Evolutionary conservation across 768 basidiomycete genomes (phyloP), one percentile per base, ranked within the genome.

Genomic region (Trametes maxima): DNA sequence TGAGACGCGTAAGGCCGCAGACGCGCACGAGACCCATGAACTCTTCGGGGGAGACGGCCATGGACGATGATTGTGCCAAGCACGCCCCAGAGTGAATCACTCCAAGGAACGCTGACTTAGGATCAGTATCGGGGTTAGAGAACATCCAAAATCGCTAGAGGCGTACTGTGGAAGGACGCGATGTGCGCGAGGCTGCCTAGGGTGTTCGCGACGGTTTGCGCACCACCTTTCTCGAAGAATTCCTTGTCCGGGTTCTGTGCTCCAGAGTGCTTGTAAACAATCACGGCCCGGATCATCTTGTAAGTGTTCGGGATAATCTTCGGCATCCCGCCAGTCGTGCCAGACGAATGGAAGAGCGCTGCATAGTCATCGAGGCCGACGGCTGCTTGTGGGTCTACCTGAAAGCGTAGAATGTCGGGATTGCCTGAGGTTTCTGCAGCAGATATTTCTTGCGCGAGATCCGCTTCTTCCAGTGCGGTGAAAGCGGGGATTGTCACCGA

Each of bases 261-360:
- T 12, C 22, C 47, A 0, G 44, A 43, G 19, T 44, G 48, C 49
- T 64, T 64, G 22, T 42, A 28, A 19, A 14, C 1, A 17, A 64
- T 56, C 21, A 57, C 57, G 4, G 53, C 55, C 11, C 48, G 43
- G n/a, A 67, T 19, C 56, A 57, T 59, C 49, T 52, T 47, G 55
- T 62, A 61, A 7, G 56, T 65, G 40, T 55, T 60, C 33, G 66
- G 66, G 33, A 67, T 67, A 43, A 65, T 55, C 61, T 67, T 67
- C 21, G 66, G 66, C 52, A 60, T 21, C 2, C 61, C 61, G 11
- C 56, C 57, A 0, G 66, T 65, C 1, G 66, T 65, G 3, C 66
- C 66, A 7, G 66, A 67, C 24, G 66, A 62, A 49, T 67, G 66
- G 28, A 67, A 61, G 17, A 67, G 47, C 10, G 49, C 55, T 11